Evolutionary conservation across 192 early-diverging fungal genomes (phyloP), one percentile per base, ranked within the genome.

Genomic region (Coemansia sp.): DNA sequence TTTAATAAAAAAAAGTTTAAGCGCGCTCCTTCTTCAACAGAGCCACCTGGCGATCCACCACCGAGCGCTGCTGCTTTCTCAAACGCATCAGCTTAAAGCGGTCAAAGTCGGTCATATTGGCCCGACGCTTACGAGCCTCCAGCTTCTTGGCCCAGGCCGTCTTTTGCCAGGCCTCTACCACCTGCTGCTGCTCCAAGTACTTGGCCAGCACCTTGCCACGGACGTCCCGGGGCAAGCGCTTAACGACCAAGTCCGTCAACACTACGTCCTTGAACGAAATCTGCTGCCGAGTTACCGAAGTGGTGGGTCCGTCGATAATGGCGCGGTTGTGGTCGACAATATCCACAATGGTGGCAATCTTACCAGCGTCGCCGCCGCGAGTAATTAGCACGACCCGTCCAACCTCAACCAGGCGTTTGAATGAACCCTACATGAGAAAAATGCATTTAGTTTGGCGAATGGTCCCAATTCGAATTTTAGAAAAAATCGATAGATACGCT

Each of bases 291-390:
- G 81, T 23, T 54, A 98, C 94, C 55, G 87, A 88, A 52, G 93
- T 97, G 83, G 91, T 96, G 46, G 95, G 95, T 34, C 97, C 95
- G 79, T 99, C 93, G 66, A 99, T 82, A 68, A 99, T 85, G 63
- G 92, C 92, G 63, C 97, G 87, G 82, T 89, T 91, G 89, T 99
- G 95, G 84, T 99, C 97, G 69, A 99, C 88, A 76, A 99, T 96
- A 78, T 98, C 97, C 56, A 98, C 90, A 81, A 99, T 90, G 69
- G 94, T 91, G 73, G 95, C 95, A 62, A 98, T 86, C 85, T 99
- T 98, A 69, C 93, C 93, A 75, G 89, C 87, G 77, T 96, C 87
- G 62, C 84, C 81, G 63, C 97, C 97, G 84, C 88, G 85, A 83
- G 89, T 96, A 69, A 99, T 69, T 63, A 95, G 83, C 72, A 99